phyloP scores from a whole-genome alignment of 1,284 basidiomycete genomes.

The Rhodotorula sp. region DNA sequence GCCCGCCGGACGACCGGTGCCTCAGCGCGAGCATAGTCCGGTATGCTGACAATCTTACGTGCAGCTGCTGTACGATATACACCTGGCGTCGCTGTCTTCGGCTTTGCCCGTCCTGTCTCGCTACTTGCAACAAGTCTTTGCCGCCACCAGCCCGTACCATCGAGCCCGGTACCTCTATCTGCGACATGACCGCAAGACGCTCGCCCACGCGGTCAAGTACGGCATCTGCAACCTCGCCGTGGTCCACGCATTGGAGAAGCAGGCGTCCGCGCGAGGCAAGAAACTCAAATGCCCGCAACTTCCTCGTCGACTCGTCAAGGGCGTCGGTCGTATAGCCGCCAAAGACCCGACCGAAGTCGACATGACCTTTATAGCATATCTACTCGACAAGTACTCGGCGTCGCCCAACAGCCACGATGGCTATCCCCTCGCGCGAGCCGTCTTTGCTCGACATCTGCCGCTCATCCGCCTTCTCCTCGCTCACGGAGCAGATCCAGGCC shows the following conservation, averaged over 20 bases:
- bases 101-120: constrained; percentile 25
- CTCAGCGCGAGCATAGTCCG: too few species aligned
- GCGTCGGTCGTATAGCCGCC: background rate
- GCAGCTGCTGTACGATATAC: constrained; percentile 35
- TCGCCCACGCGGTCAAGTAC: constrained; percentile 61
- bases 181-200: constrained; percentile 48
- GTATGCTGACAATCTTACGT: background rate
- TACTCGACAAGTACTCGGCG: constrained; percentile 46
- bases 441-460: constrained; percentile 61
- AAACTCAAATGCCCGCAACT: constrained; percentile 41
- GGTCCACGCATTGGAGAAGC: constrained; percentile 56
- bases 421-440: constrained; percentile 73
- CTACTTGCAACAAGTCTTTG: constrained; percentile 26
- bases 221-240: constrained; percentile 63
- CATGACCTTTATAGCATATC: constrained; percentile 45
- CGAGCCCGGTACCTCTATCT: constrained; percentile 62
- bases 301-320: constrained; percentile 48
- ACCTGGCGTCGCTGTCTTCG: constrained; percentile 31
- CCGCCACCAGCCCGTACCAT: constrained; percentile 56
- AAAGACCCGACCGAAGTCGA: constrained; percentile 5
- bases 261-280: constrained; percentile 10
- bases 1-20: background rate
- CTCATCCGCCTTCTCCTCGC: constrained; percentile 67
- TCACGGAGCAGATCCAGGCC: constrained; percentile 66
- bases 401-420: constrained; percentile 65